Base-by-base conservation (phyloP, 495 filamentous ascomycete species). In the Penicillium angulare region DNA sequence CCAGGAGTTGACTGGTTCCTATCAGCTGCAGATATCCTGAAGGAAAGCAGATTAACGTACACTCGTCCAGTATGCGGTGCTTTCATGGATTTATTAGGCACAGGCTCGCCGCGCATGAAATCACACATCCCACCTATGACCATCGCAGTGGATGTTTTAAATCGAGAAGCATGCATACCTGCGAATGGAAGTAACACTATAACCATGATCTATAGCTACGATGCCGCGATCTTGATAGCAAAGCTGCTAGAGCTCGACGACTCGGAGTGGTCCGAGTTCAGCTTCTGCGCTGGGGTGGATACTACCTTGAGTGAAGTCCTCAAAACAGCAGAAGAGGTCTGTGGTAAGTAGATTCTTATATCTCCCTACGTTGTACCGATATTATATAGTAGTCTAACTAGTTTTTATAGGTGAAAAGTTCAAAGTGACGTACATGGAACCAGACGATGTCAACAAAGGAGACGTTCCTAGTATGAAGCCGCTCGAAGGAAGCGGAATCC, bases 261-360 rank as follows among this genome's bases (percentile, higher is more conserved):
- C 13, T n/a, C n/a, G n/a, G n/a, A n/a, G n/a, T 50, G 48, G 48
- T 18, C 48, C n/a, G 48, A 50, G 32, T 34, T 50, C 48, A 50
- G 27, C 39, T 36, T 50, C 23, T 50, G 48, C 31, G 36, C 34
- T 32, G 48, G 48, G 18, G 48, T 43, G 16, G 48, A 50, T 27
- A 50, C 48, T 21, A 50, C 39, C n/a, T 32, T 50, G 16, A 32
- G 39, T 10, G 26, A 50, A 20, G 48, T 41, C n/a, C 22, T 50
- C 3, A 35, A 22, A 9, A 22, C 35, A 36, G 48, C 48, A 10
- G 48, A 50, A 24, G 48, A 50, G 17, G 32, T 43, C 29, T 24
- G 18, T n/a, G 48, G 48, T 50, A 44, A 24, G 46, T 40, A 24
- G 9, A 7, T 12, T 16, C 5, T 16, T 29, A 6, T 7, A 18